These are phyloP conservation scores for Venturia pyrina DNA, from an alignment of 2,329 filamentous ascomycete species.

Conservation along the genomic window DNA sequence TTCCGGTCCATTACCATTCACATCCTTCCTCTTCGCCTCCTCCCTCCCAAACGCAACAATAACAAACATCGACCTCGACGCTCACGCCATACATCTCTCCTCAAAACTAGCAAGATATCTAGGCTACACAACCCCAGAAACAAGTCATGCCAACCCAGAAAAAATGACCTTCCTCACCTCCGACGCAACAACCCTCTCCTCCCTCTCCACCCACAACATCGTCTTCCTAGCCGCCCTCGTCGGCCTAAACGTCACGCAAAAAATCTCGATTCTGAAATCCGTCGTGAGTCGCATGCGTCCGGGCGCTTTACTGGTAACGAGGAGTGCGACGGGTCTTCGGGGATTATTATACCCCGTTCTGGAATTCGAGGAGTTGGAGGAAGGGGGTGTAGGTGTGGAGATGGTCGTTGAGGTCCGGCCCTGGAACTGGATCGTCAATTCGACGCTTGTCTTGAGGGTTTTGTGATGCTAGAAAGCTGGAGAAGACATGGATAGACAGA, in stretches of 20 bases:
- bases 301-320: not conserved
- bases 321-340: not conserved
- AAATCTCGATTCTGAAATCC: not conserved
- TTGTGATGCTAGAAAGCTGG: not conserved
- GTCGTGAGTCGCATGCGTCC: not conserved
- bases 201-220: not conserved
- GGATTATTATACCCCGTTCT: not conserved
- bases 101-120: not conserved
- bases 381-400: not conserved
- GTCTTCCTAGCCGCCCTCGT: not conserved
- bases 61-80: not conserved
- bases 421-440: not conserved
- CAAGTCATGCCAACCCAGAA: no score
- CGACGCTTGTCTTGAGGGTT: constrained; percentile 1
- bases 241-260: not conserved
- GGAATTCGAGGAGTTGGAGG: not conserved
- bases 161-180: not conserved
- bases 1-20: not conserved
- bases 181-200: not conserved
- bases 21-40: not conserved
- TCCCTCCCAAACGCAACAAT: not conserved
- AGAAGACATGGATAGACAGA: not conserved
- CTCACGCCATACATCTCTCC: not conserved
- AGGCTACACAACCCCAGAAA: not conserved
- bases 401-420: not conserved